Evolutionary conservation across 2,329 filamentous ascomycete species (phyloP).

Genomic region (Fusarium sp.): DNA sequence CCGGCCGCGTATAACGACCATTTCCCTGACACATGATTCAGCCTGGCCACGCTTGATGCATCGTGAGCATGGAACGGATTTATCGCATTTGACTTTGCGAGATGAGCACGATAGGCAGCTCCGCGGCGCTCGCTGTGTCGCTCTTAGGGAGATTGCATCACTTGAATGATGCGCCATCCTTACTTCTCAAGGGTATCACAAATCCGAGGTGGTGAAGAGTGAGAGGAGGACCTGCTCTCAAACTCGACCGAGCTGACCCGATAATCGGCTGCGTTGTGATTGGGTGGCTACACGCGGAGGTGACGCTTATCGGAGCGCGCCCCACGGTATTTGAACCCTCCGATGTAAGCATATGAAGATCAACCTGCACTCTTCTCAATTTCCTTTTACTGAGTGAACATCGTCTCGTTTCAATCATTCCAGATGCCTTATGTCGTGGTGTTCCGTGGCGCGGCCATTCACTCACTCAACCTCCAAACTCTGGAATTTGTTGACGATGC

Average conservation of each 20-base stretch:
- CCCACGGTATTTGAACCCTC: neutral
- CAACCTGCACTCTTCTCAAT: no score
- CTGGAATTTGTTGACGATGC: constrained; percentile 1
- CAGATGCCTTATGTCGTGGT: neutral
- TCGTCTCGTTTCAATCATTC: rapidly evolving
- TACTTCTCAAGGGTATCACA: no score
- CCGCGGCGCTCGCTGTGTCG: neutral
- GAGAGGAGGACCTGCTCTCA: neutral
- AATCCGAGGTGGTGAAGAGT: no score
- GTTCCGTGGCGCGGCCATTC: constrained; percentile 9
- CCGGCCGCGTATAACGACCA: neutral
- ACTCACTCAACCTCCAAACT: neutral
- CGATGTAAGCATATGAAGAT: neutral
- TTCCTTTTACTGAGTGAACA: rapidly evolving
- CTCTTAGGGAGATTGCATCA: neutral
- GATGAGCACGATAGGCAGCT: neutral
- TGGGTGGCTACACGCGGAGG: neutral
- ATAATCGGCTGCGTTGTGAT: neutral
- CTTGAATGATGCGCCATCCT: neutral
- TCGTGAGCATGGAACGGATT: neutral
- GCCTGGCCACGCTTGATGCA: neutral
- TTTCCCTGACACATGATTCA: neutral
- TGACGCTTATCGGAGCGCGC: neutral
- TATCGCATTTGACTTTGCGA: neutral
- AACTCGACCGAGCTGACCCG: neutral